Evolutionary conservation across 164 flowering plant genomes (phyloP).

Genomic region (Magnolia sinica): DNA sequence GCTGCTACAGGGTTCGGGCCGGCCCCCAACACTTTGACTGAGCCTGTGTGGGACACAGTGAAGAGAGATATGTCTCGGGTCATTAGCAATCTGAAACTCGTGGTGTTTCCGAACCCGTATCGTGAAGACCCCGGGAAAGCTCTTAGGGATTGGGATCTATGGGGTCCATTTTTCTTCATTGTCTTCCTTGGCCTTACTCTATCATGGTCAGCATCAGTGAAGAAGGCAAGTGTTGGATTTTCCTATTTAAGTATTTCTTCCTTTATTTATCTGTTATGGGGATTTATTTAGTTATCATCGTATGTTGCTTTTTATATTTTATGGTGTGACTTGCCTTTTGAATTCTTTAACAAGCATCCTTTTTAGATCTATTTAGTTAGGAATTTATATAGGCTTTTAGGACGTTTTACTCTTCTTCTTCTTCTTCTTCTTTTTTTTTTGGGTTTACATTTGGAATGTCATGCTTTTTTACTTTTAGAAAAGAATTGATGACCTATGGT

Average conservation of each 20-base stretch:
- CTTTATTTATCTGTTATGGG: neutral
- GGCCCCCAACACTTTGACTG: constrained; percentile 75
- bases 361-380: no score
- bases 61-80: constrained; percentile 91
- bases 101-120: constrained; percentile 89
- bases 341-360: neutral
- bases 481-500: no score
- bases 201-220: constrained; percentile 97
- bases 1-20: constrained; percentile 64
- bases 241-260: neutral
- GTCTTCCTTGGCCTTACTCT: constrained; percentile 83
- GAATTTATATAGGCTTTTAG: no score
- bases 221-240: constrained; percentile 53
- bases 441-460: neutral
- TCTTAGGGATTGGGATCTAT: constrained; percentile 96
- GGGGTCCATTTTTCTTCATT: constrained; percentile 99
- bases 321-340: neutral
- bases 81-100: constrained; percentile 91
- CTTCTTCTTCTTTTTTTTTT: neutral
- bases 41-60: constrained; percentile 97
- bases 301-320: neutral
- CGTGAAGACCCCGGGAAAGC: constrained; percentile 98
- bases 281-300: constrained; percentile 1
- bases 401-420: neutral
- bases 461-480: no score